Evolutionary conservation across 176 grass and related monocot species (phyloP), one percentile per base, ranked within the genome.

Genomic region (Secale cereale): DNA sequence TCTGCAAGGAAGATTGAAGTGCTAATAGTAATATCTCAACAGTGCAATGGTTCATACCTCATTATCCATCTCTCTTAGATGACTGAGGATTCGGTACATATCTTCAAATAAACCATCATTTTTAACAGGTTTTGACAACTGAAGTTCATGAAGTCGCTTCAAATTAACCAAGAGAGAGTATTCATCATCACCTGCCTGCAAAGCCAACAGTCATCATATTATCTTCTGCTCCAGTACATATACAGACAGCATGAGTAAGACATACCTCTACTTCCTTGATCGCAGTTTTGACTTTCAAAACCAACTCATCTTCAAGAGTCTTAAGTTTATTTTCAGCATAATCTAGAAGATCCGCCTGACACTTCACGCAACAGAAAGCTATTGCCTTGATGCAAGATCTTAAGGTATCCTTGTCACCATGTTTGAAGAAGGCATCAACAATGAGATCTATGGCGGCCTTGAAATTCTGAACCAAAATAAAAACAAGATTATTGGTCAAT

Each of bases 151-250:
- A 83, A 98, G 81, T 52, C 97, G 60, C 70, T 98, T 98, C 84
- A 98, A 88, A 87, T 98, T 98, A 74, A 98, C 97, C 88, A 98
- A 86, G 87, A 98, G 93, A 20, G 97, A 95, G 85, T 98, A 98
- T 86, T 98, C 97, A 95, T 98, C 97, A 79, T 93, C 97, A 43
- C 97, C 97, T 60, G 93, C 91, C 97, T 98, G 89, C 61, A 90
- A 84, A 65, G 36, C 16, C 23, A 10, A 81, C 76, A 22, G 19
- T 61, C 52, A 75, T 11, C 48, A 15, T 43, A 79, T 86, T 87
- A 86, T 76, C 41, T 70, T 76, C 48, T 59, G 20, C 60, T 83
- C 76, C 33, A 33, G 32, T 52, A 70, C 46, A 80, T 23, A 68
- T 13, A 78, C n/a, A 78, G 75, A 39, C 4, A 72, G 5, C 12